Percentiles rank a stretch among this genome's conserved stretches.
phyloP scores from a whole-genome alignment of 2,329 filamentous ascomycete genomes.

The Xylaria sp. region DNA sequence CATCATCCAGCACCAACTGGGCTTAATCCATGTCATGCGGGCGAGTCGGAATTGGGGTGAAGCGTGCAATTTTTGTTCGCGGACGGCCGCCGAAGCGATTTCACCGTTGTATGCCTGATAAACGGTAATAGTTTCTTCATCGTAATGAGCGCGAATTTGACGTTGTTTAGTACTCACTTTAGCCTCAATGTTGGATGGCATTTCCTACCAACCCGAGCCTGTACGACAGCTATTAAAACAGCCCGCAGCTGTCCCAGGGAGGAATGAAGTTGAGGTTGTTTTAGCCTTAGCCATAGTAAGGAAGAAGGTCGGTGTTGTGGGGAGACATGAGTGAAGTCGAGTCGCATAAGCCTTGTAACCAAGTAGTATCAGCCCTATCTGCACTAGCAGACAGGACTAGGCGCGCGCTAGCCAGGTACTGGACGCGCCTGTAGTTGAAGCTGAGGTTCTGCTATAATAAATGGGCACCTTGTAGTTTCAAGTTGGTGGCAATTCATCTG shows the following conservation, averaged over 20 bases:
- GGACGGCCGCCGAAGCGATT: slow-evolving; percentile 22
- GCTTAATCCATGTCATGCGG: slow-evolving; percentile 34
- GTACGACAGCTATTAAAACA: background rate
- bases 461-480: too few relatives aligned
- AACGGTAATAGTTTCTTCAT: slow-evolving; percentile 31
- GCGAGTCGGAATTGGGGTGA: slow-evolving; percentile 25
- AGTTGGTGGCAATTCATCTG: too few relatives aligned
- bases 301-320: too few relatives aligned
- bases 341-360: too few relatives aligned
- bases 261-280: too few relatives aligned
- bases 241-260: background rate
- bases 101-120: slow-evolving; percentile 31
- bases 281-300: too few relatives aligned
- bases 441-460: too few relatives aligned
- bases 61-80: slow-evolving; percentile 19
- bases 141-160: slow-evolving; percentile 27
- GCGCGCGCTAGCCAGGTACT: too few relatives aligned
- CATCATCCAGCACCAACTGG: slow-evolving; percentile 64
- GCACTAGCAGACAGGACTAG: too few relatives aligned
- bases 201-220: background rate
- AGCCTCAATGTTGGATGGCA: background rate
- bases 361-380: too few relatives aligned
- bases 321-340: too few relatives aligned
- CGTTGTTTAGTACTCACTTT: background rate
- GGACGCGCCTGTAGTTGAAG: too few relatives aligned